Evolutionary conservation across 2,329 filamentous ascomycete genomes (phyloP).

Genomic region (Colletotrichum spinosum): DNA sequence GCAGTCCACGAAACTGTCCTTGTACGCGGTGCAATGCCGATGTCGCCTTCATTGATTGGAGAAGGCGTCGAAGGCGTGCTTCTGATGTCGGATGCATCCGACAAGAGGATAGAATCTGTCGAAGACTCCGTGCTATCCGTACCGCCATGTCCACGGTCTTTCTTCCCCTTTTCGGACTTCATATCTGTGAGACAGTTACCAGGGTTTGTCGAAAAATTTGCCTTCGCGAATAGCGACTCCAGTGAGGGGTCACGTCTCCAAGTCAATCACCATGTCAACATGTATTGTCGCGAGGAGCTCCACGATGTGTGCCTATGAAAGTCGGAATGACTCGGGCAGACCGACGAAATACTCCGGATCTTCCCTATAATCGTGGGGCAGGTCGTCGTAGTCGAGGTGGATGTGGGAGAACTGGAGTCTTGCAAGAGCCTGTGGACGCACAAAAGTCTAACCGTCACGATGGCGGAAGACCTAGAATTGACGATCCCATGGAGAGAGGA

Average conservation of each 20-base stretch:
- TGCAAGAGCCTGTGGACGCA: constrained; percentile 25
- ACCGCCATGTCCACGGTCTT: too few relatives aligned
- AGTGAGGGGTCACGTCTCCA: not conserved
- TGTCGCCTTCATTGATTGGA: too few relatives aligned
- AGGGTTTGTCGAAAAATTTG: not conserved
- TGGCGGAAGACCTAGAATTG: not conserved
- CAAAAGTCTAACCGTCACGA: constrained; percentile 29
- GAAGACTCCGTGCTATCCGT: too few relatives aligned
- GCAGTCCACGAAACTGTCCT: too few relatives aligned
- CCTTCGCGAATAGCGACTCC: not conserved
- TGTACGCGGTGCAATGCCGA: too few relatives aligned
- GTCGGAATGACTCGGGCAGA: constrained; percentile 26
- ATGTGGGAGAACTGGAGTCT: constrained; percentile 29
- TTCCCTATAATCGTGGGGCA: constrained; percentile 18
- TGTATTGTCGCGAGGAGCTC: constrained; percentile 18
- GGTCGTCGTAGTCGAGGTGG: constrained; percentile 6
- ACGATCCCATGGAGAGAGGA: constrained; percentile 18
- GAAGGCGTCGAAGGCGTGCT: too few relatives aligned
- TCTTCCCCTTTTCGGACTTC: too few relatives aligned
- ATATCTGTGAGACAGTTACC: too few relatives aligned
- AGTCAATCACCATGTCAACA: not conserved
- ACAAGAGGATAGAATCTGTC: too few relatives aligned
- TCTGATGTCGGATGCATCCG: too few relatives aligned
- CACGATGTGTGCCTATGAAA: constrained; percentile 1
- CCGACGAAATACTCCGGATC: constrained; percentile 16